Conservation (phyloP, 2,329 filamentous ascomycete species). For the Botryotinia calthae region DNA sequence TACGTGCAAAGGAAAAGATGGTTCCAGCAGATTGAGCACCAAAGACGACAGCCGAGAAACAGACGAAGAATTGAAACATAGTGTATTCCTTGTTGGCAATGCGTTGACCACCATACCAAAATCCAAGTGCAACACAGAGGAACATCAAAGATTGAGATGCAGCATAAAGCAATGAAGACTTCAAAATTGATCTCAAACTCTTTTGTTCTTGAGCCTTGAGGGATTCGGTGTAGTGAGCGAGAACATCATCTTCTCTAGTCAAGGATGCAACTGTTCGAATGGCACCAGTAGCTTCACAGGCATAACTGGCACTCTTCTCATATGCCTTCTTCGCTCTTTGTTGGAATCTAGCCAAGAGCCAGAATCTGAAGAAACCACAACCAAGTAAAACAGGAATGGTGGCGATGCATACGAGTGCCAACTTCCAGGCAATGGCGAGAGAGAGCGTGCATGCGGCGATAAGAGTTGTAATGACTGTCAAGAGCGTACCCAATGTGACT, state of each 20-base stretch:
- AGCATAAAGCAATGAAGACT: constrained; percentile 77
- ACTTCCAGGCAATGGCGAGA: constrained; percentile 80
- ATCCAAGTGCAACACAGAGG: constrained; percentile 79
- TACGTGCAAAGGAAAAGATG: constrained; percentile 78
- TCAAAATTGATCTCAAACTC: constrained; percentile 70
- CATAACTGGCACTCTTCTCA: constrained; percentile 76
- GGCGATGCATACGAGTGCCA: constrained; percentile 77
- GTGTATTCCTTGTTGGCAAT: constrained; percentile 69
- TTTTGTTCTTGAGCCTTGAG: constrained; percentile 64
- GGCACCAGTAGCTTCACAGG: constrained; percentile 88
- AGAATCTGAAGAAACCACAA: constrained; percentile 87
- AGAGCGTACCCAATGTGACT: constrained; percentile 79
- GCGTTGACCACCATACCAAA: constrained; percentile 85
- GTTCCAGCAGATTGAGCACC: constrained; percentile 88
- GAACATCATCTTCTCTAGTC: constrained; percentile 81
- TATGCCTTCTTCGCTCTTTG: constrained; percentile 77
- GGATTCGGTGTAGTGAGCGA: constrained; percentile 64
- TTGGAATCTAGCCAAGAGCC: constrained; percentile 76
- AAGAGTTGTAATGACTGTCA: constrained; percentile 78
- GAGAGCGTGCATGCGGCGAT: constrained; percentile 68
- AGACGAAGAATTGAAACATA: constrained; percentile 88
- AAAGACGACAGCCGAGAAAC: constrained; percentile 84
- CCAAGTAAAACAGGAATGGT: constrained; percentile 74
- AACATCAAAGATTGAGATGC: constrained; percentile 81
- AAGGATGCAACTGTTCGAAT: constrained; percentile 92